phyloP scores from a whole-genome alignment of 495 filamentous ascomycete genomes.

The Aspergillus biplanus region DNA sequence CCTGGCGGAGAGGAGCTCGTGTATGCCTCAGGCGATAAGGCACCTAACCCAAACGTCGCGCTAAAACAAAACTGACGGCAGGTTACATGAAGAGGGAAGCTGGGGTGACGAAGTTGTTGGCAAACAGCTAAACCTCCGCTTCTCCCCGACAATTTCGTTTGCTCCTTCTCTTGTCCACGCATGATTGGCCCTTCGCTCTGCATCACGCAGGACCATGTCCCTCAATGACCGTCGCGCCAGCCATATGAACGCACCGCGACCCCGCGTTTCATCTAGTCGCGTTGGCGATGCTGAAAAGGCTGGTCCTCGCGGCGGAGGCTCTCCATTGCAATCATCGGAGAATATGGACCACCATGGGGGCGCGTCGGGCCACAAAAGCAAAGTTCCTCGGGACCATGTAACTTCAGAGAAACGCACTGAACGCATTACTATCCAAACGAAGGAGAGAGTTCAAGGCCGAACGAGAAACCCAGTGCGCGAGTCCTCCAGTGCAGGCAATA shows the following conservation, averaged over 20 bases:
- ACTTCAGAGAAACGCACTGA: constrained; percentile 44
- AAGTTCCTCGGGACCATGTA: constrained; percentile 37
- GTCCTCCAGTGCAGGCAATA: constrained; percentile 44
- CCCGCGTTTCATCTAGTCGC: constrained; percentile 52
- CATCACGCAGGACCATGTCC: constrained; percentile 46
- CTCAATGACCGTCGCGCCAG: constrained; percentile 49
- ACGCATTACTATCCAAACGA: constrained; percentile 60
- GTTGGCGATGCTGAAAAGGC: constrained; percentile 44
- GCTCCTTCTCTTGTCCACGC: constrained; percentile 20
- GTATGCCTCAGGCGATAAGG: constrained; percentile 37
- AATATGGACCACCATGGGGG: constrained; percentile 44
- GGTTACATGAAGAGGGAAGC: too few species aligned
- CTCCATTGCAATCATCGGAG: constrained; percentile 36
- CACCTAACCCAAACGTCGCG: constrained; percentile 21
- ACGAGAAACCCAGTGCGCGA: constrained; percentile 69
- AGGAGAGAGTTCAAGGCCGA: constrained; percentile 64
- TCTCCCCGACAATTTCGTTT: constrained; percentile 1
- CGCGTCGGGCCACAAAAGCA: constrained; percentile 40
- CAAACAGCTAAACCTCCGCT: not conserved
- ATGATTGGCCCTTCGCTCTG: constrained; percentile 25
- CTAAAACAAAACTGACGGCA: constrained; percentile 11
- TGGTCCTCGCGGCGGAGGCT: constrained; percentile 35
- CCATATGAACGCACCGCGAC: constrained; percentile 50
- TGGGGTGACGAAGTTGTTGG: too few species aligned
- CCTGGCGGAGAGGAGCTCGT: constrained; percentile 33